phyloP scores from a whole-genome alignment of 495 filamentous ascomycete genomes.

The Penicillium fimorum region DNA sequence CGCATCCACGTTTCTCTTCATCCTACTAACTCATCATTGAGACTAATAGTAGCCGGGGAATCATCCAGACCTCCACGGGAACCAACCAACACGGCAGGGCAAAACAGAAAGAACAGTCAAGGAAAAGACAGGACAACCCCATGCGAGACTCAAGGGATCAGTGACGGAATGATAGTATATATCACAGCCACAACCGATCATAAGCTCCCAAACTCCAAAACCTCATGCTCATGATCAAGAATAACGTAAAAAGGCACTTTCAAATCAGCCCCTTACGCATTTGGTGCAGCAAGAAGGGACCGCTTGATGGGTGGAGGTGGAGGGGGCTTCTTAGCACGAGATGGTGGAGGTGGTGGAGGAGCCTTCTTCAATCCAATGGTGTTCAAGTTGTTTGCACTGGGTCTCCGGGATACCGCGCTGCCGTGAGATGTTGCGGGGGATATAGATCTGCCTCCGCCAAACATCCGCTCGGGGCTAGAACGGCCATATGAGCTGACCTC shows the following conservation, averaged over 20 bases:
- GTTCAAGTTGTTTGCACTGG: conserved; percentile 50
- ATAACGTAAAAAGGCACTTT: neutral
- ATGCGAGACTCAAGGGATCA: neutral
- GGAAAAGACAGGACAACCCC: conserved; percentile 8
- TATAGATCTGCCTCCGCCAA: conserved; percentile 49
- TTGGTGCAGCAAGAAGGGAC: conserved; percentile 34
- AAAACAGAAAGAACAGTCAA: neutral
- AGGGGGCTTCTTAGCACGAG: conserved; percentile 72
- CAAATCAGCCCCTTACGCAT: conserved; percentile 19
- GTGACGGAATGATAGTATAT: conserved; percentile 6
- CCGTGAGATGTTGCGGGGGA: conserved; percentile 64
- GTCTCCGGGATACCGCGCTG: conserved; percentile 56
- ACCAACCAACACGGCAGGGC: neutral
- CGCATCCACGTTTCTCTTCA: neutral
- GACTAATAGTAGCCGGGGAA: neutral
- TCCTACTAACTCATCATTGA: neutral
- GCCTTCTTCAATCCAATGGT: conserved; percentile 58
- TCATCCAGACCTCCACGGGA: neutral
- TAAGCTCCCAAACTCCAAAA: conserved; percentile 16
- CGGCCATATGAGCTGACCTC: conserved; percentile 53
- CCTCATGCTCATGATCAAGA: conserved; percentile 15
- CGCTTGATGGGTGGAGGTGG: conserved; percentile 57
- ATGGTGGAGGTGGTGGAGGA: conserved; percentile 81
- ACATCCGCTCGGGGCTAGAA: conserved; percentile 59
- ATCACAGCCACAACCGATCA: neutral